These are phyloP conservation scores for Polyplosphaeria fusca DNA, from an alignment of 495 filamentous ascomycete species.

Conservation along the genomic window DNA sequence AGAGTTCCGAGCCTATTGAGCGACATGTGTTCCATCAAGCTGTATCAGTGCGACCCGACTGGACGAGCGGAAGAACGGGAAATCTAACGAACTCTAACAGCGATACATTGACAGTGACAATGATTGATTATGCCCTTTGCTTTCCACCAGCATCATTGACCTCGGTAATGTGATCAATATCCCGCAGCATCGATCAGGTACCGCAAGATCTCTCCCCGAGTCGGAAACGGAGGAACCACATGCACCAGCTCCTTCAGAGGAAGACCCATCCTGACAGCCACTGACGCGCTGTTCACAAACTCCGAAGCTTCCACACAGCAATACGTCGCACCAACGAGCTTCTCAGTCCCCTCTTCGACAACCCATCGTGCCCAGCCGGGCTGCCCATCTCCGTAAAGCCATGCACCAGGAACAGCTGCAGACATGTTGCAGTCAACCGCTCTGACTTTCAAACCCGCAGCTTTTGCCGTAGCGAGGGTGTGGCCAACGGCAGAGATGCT, in stretches of 20 bases:
- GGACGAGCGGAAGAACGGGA: too few relatives aligned
- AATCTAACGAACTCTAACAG: too few relatives aligned
- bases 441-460: not conserved
- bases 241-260: not conserved
- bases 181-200: constrained; percentile 1
- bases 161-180: too few relatives aligned
- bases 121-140: too few relatives aligned
- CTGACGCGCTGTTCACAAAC: not conserved
- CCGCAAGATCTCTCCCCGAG: constrained; percentile 1
- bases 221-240: constrained; percentile 7
- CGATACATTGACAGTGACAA: too few relatives aligned
- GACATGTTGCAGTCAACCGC: not conserved
- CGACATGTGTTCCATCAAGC: too few relatives aligned
- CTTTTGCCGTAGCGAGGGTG: not conserved
- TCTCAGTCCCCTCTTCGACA: constrained; percentile 2
- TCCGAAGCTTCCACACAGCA: not conserved
- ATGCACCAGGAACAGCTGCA: not conserved
- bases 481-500: not conserved
- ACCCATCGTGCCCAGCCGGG: constrained; percentile 9
- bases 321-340: constrained; percentile 1
- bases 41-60: too few relatives aligned
- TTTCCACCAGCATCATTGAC: too few relatives aligned
- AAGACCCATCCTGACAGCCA: not conserved
- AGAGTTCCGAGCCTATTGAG: too few relatives aligned
- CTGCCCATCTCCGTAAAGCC: not conserved